phyloP scores from a whole-genome alignment of 352 stramenopile genomes.

The Phytophthora rubi region DNA sequence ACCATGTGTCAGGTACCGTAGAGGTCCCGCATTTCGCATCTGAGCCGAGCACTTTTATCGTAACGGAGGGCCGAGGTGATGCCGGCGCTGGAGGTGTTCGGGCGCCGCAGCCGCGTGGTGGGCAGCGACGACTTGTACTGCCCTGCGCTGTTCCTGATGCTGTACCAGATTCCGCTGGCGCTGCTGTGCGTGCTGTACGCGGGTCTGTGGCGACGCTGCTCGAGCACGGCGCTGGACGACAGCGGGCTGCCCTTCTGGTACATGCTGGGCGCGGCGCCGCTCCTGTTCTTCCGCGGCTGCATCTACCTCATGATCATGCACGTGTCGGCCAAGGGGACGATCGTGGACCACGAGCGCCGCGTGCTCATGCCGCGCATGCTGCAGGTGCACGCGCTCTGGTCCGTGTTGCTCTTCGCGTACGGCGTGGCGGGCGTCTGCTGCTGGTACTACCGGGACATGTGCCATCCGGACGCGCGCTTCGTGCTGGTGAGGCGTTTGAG shows the following conservation, averaged over 20 bases:
- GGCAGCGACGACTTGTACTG: constrained; percentile 89
- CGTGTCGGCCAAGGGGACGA: constrained; percentile 84
- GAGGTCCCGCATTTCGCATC: constrained; percentile 25
- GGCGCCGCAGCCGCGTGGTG: constrained; percentile 80
- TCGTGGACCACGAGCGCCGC: constrained; percentile 86
- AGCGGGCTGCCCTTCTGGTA: constrained; percentile 84
- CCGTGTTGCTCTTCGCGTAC: constrained; percentile 66
- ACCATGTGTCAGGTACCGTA: too few relatives aligned
- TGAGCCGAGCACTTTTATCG: constrained; percentile 3
- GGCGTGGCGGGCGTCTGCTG: constrained; percentile 62
- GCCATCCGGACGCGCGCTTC: constrained; percentile 74
- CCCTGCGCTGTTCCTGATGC: constrained; percentile 75
- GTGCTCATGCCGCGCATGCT: constrained; percentile 87
- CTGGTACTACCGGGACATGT: constrained; percentile 78
- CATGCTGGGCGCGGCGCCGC: constrained; percentile 62
- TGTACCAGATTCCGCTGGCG: constrained; percentile 79
- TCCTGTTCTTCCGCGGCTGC: constrained; percentile 82
- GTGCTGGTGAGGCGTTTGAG: constrained; percentile 57
- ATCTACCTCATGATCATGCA: constrained; percentile 90
- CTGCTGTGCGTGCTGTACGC: constrained; percentile 71
- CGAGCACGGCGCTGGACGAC: constrained; percentile 63
- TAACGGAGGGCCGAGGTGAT: constrained; percentile 31
- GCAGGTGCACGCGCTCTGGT: constrained; percentile 81
- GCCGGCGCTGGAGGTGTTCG: constrained; percentile 87
- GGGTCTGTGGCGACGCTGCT: constrained; percentile 67